Conservation (phyloP, 257 asterid genomes). For the Solanum etuberosum region DNA sequence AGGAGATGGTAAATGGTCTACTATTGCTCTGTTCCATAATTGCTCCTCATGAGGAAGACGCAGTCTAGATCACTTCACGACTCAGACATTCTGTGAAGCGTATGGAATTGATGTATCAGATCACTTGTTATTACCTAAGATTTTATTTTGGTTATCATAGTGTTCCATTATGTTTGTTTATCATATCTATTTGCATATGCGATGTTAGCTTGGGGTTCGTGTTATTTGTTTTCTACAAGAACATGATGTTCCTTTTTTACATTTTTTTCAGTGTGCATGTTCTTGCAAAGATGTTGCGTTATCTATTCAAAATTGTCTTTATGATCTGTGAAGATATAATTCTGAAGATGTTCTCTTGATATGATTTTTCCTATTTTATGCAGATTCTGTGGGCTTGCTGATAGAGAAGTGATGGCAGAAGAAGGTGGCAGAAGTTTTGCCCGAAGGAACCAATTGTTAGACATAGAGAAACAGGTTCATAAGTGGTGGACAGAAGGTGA, state of each 20-base stretch:
- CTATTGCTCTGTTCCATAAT: background rate
- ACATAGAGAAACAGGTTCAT: constrained; percentile 50
- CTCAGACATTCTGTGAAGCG: background rate
- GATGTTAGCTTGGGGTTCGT: background rate
- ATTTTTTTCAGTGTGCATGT: background rate
- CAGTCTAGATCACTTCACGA: background rate
- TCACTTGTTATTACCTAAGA: background rate
- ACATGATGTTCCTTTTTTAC: background rate
- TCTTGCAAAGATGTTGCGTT: background rate
- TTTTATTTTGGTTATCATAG: background rate
- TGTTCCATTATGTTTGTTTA: background rate
- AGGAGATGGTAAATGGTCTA: background rate
- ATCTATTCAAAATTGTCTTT: background rate
- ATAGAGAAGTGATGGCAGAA: constrained; percentile 48
- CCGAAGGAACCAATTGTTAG: constrained; percentile 43
- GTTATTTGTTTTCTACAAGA: background rate
- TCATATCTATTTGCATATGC: background rate
- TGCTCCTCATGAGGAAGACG: background rate
- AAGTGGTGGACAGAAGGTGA: constrained; percentile 64
- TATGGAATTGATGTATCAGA: background rate
- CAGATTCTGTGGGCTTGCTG: constrained; percentile 30
- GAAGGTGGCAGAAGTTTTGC: constrained; percentile 60
- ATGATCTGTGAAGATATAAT: background rate
- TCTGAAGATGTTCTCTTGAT: background rate
- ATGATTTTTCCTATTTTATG: background rate